Evolutionary conservation across 164 flowering plant species (phyloP).

Genomic region (Aristolochia californica): DNA sequence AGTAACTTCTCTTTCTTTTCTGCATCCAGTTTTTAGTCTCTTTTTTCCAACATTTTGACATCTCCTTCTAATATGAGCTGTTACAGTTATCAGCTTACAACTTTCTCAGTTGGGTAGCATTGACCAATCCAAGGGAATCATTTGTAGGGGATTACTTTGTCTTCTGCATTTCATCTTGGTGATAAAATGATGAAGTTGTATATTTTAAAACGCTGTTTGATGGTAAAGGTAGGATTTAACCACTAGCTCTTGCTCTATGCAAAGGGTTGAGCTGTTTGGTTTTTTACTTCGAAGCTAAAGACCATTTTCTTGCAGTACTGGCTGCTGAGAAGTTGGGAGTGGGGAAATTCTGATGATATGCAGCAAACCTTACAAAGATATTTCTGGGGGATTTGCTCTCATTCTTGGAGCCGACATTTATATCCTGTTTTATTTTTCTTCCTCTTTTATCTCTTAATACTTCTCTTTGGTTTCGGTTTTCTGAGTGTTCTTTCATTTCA

Average conservation of each 20-base stretch:
- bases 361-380: conserved; percentile 34
- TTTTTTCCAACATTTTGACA: background rate
- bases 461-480: background rate
- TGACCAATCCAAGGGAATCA: conserved; percentile 2
- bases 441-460: background rate
- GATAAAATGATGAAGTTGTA: no score
- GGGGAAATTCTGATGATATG: conserved; percentile 70
- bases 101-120: conserved; percentile 74
- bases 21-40: background rate
- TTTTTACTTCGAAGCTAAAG: no score
- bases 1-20: conserved; percentile 26
- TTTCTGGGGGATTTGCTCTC: conserved; percentile 73
- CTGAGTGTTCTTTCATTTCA: background rate
- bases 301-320: conserved; percentile 27
- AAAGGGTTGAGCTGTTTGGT: no score
- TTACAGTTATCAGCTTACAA: conserved; percentile 75
- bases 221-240: no score
- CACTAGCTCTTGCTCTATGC: no score
- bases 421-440: conserved; percentile 41
- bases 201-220: no score
- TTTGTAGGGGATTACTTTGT: conserved; percentile 29
- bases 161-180: conserved; percentile 19
- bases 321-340: conserved; percentile 73
- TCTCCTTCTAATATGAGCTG: background rate
- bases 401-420: conserved; percentile 96